Evolutionary conservation across 2,329 filamentous ascomycete species (phyloP).

Genomic region (Phyllosticta ampelicida): DNA sequence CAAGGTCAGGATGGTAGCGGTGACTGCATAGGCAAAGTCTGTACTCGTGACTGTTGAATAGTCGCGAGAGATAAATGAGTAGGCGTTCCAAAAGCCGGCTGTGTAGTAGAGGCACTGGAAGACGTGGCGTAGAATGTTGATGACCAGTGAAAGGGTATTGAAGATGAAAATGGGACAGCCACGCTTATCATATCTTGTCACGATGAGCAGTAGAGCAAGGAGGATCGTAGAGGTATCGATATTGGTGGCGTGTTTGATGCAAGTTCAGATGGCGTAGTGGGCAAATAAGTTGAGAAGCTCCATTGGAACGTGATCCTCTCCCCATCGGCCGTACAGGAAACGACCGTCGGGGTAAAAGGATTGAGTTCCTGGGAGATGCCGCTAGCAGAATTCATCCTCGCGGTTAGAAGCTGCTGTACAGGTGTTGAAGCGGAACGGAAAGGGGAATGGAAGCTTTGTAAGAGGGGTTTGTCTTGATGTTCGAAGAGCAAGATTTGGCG

Average conservation of each 20-base stretch:
- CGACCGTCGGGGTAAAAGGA: slow-evolving; percentile 42
- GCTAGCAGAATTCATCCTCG: neutral
- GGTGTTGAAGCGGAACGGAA: neutral
- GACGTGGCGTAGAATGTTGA: slow-evolving; percentile 50
- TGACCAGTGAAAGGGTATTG: slow-evolving; percentile 49
- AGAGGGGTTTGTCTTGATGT: neutral
- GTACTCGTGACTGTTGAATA: slow-evolving; percentile 36
- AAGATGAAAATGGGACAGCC: slow-evolving; percentile 53
- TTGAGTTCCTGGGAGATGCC: slow-evolving; percentile 26
- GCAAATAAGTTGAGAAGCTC: slow-evolving; percentile 35
- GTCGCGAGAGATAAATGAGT: slow-evolving; percentile 48
- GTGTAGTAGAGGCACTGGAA: slow-evolving; percentile 51
- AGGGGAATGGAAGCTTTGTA: neutral
- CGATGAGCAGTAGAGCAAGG: slow-evolving; percentile 52
- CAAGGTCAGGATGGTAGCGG: slow-evolving; percentile 39
- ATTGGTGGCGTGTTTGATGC: slow-evolving; percentile 59
- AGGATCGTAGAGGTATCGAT: slow-evolving; percentile 58
- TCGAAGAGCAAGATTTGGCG: neutral
- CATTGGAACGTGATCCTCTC: slow-evolving; percentile 33
- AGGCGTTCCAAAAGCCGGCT: slow-evolving; percentile 50
- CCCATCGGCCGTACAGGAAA: slow-evolving; percentile 36
- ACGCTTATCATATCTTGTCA: slow-evolving; percentile 58
- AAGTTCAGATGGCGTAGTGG: slow-evolving; percentile 37
- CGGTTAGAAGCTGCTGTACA: neutral
- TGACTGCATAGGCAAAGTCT: slow-evolving; percentile 38